Evolutionary conservation across 1,284 basidiomycete genomes (phyloP), one percentile per base, ranked within the genome.

Genomic region (Sparassis latifolia): DNA sequence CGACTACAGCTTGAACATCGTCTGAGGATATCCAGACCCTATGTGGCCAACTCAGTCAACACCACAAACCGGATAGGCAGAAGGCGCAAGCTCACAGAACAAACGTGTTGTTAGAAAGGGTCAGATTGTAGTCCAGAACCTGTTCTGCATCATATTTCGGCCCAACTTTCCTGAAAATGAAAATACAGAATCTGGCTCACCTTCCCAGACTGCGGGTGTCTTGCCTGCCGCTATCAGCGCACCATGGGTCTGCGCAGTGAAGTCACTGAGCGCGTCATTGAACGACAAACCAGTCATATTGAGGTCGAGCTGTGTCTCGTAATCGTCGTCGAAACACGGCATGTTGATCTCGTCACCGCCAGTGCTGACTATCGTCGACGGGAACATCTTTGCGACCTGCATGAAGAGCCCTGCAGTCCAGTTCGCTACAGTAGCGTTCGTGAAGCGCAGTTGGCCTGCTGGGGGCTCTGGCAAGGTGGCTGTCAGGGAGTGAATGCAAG

Each of bases 341-440:
- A 65, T 62, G 62, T 92, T 92, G 54, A 93, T 65, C 66, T 94
- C 91, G 62, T 94, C 92, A 0, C 91, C 91, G 2, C 92, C 92
- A 0, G 88, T 87, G 56, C 80, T 82, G 63, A 94, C 81, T 52
- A 87, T 74, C 29, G 65, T 72, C n/a, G 82, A 79, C 1, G 80
- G 77, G 55, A 86, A 76, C 37, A 78, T 65, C 20, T 67, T 62
- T 1, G 77, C 65, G 1, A 71, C 63, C 1, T 67, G 61, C 5
- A 62, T 56, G 55, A 85, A 73, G 32, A 87, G 62, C 6, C 65
- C 64, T 4, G 66, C 61, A 6, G 77, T 75, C 56, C 78, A 83
- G 7, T 71, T 66, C 47, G 67, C 58, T 3, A 61, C 60, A 0
- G 72, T 76, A 7, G 59, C 60, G 35, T 67, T 58, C 2, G 86